These are phyloP conservation scores for Heliamphora exappendiculata DNA, from an alignment of 148 eudicot species.

Conservation along the genomic window DNA sequence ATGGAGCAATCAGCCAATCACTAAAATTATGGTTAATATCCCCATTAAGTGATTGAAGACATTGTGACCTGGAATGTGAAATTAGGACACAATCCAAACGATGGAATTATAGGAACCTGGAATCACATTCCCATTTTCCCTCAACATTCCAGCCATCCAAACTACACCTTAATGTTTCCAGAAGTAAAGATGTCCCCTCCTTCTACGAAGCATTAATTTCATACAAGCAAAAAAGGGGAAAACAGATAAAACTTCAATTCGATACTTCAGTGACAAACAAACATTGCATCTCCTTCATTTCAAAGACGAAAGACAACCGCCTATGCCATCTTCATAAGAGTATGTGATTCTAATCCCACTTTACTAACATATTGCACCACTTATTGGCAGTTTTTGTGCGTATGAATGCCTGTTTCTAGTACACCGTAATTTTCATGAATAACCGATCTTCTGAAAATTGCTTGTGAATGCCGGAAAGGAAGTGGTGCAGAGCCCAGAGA, in stretches of 20 bases:
- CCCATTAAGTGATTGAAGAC: background rate
- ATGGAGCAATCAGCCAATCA: background rate
- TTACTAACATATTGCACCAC: background rate
- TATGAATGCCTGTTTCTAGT: background rate
- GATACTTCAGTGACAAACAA: background rate
- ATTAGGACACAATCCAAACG: no score
- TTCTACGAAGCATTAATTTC: background rate
- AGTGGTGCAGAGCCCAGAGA: background rate
- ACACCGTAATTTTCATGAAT: background rate
- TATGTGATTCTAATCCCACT: background rate
- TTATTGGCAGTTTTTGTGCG: background rate
- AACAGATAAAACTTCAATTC: background rate
- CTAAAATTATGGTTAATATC: background rate
- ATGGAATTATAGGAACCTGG: no score
- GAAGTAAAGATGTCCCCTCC: background rate
- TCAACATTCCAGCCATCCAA: no score
- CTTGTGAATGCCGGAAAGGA: background rate
- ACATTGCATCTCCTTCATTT: background rate
- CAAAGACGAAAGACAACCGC: background rate
- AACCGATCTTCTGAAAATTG: background rate
- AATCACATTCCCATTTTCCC: no score
- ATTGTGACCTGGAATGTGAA: background rate
- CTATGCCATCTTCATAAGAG: background rate
- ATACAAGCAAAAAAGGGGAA: background rate
- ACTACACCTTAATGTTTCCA: no score